Evolutionary conservation across 75 land plant genomes (phyloP).

Genomic region (Cupressus sempervirens): DNA sequence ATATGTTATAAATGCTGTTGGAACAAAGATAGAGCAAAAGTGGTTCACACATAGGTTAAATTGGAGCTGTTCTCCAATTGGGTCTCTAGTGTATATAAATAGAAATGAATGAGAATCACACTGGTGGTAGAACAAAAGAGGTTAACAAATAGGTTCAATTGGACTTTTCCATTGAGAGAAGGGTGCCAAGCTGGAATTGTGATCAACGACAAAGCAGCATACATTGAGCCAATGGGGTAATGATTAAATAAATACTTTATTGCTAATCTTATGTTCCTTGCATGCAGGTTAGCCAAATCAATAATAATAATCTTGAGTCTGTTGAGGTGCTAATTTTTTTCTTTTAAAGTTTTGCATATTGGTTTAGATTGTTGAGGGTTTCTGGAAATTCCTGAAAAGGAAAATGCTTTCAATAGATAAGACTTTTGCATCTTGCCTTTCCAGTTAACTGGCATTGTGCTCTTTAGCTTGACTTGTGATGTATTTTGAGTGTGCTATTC

Average conservation of each 20-base stretch:
- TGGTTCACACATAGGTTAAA: too few species aligned
- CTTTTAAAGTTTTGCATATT: neutral
- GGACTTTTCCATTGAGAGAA: neutral
- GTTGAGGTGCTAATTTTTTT: neutral
- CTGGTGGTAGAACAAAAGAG: neutral
- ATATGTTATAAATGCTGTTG: neutral
- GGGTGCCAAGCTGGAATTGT: neutral
- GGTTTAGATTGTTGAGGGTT: neutral
- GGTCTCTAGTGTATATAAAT: neutral
- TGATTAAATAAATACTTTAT: neutral
- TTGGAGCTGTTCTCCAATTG: neutral
- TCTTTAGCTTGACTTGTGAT: neutral
- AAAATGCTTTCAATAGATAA: neutral
- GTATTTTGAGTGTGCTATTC: neutral
- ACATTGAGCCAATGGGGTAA: neutral
- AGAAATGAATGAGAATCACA: too few species aligned
- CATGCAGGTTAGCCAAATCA: neutral
- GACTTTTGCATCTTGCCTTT: neutral
- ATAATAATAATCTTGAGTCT: neutral
- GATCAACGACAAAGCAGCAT: neutral
- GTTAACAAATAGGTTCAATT: neutral
- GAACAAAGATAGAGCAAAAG: too few species aligned
- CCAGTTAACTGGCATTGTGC: neutral
- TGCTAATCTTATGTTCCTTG: neutral
- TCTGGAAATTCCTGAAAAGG: neutral